These are phyloP conservation scores for Nicotiana rustica DNA, from an alignment of 305 asterid species.

Conservation along the genomic window DNA sequence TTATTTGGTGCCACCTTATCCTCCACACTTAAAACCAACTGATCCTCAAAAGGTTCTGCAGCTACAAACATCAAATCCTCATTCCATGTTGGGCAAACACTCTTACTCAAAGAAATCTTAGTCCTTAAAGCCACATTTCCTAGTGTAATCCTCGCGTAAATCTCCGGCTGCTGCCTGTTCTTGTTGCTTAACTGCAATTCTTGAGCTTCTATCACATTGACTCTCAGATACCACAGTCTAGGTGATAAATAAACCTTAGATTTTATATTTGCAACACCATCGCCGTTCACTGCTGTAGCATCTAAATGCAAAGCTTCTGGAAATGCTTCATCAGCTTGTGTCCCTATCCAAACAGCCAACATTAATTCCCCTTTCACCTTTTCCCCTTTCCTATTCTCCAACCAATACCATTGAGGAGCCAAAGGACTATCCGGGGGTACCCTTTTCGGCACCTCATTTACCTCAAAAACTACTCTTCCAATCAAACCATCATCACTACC, in stretches of 20 bases:
- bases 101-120: constrained; percentile 58
- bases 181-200: constrained; percentile 62
- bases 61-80: constrained; percentile 91
- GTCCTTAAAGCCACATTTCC: constrained; percentile 66
- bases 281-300: constrained; percentile 59
- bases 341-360: constrained; percentile 87
- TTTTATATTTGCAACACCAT: constrained; percentile 62
- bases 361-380: constrained; percentile 75
- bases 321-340: constrained; percentile 92
- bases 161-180: constrained; percentile 66
- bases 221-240: constrained; percentile 83
- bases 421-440: constrained; percentile 95
- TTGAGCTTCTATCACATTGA: constrained; percentile 88
- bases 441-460: constrained; percentile 73
- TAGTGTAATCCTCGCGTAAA: constrained; percentile 56
- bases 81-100: constrained; percentile 68
- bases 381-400: constrained; percentile 60
- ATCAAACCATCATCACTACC: constrained; percentile 63
- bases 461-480: constrained; percentile 66
- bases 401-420: constrained; percentile 87
- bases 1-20: constrained; percentile 63
- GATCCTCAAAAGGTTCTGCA: constrained; percentile 88
- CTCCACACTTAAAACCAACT: constrained; percentile 67
- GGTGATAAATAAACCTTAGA: constrained; percentile 90
- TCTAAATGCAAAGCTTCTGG: constrained; percentile 88